A percentile compares a stretch with the other conserved stretches of the same genome.
These are phyloP conservation scores for Fusarium miscanthi DNA, from an alignment of 2,329 filamentous ascomycete species.

Conservation along the genomic window DNA sequence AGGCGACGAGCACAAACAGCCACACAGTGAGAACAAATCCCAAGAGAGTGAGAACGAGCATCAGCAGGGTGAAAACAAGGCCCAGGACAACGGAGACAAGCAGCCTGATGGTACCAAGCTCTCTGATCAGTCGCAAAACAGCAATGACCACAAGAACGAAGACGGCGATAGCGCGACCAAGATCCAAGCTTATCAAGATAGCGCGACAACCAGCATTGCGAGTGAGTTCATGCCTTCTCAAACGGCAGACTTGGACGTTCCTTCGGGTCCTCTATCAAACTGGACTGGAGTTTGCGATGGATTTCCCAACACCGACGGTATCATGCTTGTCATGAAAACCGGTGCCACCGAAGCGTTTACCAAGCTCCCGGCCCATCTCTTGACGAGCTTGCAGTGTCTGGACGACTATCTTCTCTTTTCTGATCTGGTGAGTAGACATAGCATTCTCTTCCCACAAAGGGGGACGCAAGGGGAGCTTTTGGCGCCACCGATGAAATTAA, in stretches of 20 bases:
- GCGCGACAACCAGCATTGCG: not conserved
- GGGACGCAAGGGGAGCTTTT: not conserved
- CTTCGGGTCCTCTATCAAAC: constrained; percentile 25
- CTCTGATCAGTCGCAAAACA: constrained; percentile 8
- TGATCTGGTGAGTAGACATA: constrained; percentile 55
- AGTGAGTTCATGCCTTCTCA: constrained; percentile 11
- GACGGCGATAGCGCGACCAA: not conserved
- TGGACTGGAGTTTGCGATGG: constrained; percentile 49
- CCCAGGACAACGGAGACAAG: constrained; percentile 32
- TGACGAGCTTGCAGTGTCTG: constrained; percentile 65
- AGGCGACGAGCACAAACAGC: not conserved
- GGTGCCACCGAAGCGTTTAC: constrained; percentile 66
- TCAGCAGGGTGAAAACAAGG: constrained; percentile 1
- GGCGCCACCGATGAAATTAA: not conserved
- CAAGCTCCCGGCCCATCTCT: constrained; percentile 65
- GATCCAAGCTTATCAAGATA: not conserved
- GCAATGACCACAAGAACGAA: constrained; percentile 9
- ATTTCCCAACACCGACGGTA: constrained; percentile 57
- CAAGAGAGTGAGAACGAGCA: constrained; percentile 12
- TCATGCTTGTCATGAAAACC: constrained; percentile 68
- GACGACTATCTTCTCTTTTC: constrained; percentile 67
- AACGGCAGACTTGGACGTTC: constrained; percentile 18
- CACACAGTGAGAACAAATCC: not conserved
- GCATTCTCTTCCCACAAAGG: not conserved
- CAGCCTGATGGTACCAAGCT: not conserved